phyloP scores from a whole-genome alignment of 2,329 filamentous ascomycete species.

The Colletotrichum euphorbiae region DNA sequence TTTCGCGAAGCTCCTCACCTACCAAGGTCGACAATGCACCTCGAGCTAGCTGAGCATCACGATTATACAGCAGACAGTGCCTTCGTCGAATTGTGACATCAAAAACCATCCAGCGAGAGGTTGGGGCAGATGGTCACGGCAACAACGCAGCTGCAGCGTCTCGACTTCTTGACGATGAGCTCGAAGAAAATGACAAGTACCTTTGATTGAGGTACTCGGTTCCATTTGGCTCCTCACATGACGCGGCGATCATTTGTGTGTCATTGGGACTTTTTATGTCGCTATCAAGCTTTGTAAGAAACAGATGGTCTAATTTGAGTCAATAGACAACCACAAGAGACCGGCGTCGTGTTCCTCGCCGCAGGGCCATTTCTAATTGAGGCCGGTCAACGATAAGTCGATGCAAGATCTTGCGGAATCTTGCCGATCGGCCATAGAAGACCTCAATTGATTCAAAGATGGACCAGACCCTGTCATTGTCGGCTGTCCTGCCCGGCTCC shows the following conservation, averaged over 20 bases:
- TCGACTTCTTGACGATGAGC: not conserved
- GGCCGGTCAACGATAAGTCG: constrained; percentile 7
- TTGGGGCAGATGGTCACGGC: not conserved
- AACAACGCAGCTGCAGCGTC: not conserved
- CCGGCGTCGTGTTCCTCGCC: constrained; percentile 2
- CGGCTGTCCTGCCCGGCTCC: not conserved
- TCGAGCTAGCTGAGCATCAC: not conserved
- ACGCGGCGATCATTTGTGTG: too few relatives aligned
- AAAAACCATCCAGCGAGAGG: not conserved
- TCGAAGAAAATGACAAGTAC: not conserved
- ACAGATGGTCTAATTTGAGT: not conserved
- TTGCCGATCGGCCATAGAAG: constrained; percentile 7
- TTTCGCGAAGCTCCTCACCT: not conserved
- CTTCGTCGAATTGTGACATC: not conserved
- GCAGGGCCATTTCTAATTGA: constrained; percentile 7
- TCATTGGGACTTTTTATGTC: not conserved
- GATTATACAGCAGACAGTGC: not conserved
- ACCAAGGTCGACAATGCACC: not conserved
- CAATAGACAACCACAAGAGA: not conserved
- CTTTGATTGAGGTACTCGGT: too few relatives aligned
- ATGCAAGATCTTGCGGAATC: not conserved
- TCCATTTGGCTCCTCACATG: too few relatives aligned
- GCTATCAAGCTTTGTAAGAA: not conserved
- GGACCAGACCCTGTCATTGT: not conserved
- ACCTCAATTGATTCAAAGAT: not conserved